Percentiles rank a stretch among this genome's conserved stretches.
phyloP scores from a whole-genome alignment of 768 basidiomycete genomes.

The Pulveroboletus sp. region DNA sequence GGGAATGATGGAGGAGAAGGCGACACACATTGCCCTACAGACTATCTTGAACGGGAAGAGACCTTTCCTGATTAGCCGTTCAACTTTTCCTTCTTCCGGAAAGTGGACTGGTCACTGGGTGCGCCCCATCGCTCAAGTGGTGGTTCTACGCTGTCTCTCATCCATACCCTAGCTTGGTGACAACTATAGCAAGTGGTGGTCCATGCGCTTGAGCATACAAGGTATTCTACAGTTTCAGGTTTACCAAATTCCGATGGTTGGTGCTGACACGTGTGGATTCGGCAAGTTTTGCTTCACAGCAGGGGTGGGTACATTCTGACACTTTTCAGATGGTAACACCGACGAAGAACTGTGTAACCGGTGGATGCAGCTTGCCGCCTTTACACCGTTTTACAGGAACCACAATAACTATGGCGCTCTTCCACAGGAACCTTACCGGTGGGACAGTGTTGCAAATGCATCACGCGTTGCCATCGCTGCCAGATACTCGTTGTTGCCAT shows the following conservation, averaged over 20 bases:
- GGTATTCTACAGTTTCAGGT: no score
- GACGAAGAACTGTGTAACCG: constrained; percentile 80
- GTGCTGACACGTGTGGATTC: constrained; percentile 60
- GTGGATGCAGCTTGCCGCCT: constrained; percentile 86
- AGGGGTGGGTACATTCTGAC: background rate
- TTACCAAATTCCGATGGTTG: no score
- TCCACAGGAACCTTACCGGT: no score
- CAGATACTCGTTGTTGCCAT: constrained; percentile 71
- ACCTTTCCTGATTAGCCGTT: constrained; percentile 70
- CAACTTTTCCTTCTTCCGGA: constrained; percentile 66
- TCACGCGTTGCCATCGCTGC: constrained; percentile 70
- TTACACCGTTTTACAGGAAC: no score
- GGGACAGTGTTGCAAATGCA: constrained; percentile 77
- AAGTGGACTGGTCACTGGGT: no score
- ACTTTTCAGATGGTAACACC: constrained; percentile 46
- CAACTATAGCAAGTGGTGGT: constrained; percentile 73
- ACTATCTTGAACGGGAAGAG: no score
- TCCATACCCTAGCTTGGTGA: constrained; percentile 75
- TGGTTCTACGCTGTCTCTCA: constrained; percentile 77
- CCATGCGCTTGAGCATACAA: constrained; percentile 68
- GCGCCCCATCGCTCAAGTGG: constrained; percentile 43
- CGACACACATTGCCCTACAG: constrained; percentile 62
- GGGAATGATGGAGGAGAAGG: constrained; percentile 70
- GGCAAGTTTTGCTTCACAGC: constrained; percentile 11
- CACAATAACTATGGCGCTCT: no score